These are phyloP conservation scores for Limtongozyma cylindracea DNA, from an alignment of 805 yeast species.

Conservation along the genomic window DNA sequence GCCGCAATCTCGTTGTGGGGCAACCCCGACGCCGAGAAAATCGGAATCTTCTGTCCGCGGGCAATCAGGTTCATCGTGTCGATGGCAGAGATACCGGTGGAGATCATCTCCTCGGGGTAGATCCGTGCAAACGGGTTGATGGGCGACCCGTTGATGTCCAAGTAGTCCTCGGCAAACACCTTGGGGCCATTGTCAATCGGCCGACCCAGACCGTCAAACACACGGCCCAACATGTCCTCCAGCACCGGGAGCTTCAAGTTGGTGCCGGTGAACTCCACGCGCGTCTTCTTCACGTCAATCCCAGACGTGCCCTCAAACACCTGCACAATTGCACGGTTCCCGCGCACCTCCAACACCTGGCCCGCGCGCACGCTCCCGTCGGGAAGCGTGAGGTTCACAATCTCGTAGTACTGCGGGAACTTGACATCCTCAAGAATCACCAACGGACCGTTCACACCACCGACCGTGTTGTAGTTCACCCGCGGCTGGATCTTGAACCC, in stretches of 20 bases:
- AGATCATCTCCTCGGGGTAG: slow-evolving; percentile 98
- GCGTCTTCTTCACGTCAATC: slow-evolving; percentile 92
- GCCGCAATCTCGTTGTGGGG: slow-evolving; percentile 99
- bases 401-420: slow-evolving; percentile 66
- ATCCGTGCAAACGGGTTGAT: slow-evolving; percentile 96
- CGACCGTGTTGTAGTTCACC: slow-evolving; percentile 83
- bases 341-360: slow-evolving; percentile 94
- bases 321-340: slow-evolving; percentile 92
- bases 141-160: slow-evolving; percentile 97
- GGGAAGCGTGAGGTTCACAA: slow-evolving; percentile 88
- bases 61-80: slow-evolving; percentile 99
- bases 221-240: slow-evolving; percentile 93
- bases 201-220: slow-evolving; percentile 97
- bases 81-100: slow-evolving; percentile 95
- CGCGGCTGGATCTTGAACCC: slow-evolving; percentile 85
- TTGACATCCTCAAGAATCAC: slow-evolving; percentile 35
- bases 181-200: slow-evolving; percentile 97
- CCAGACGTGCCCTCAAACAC: slow-evolving; percentile 99
- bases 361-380: slow-evolving; percentile 93
- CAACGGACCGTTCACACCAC: slow-evolving; percentile 96
- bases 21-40: slow-evolving; percentile 96
- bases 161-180: slow-evolving; percentile 93
- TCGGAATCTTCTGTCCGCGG: slow-evolving; percentile 98
- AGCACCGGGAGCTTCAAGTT: slow-evolving; percentile 83
- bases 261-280: slow-evolving; percentile 93